These are phyloP conservation scores for Suillus paluster DNA, from an alignment of 768 basidiomycete species.

Conservation along the genomic window DNA sequence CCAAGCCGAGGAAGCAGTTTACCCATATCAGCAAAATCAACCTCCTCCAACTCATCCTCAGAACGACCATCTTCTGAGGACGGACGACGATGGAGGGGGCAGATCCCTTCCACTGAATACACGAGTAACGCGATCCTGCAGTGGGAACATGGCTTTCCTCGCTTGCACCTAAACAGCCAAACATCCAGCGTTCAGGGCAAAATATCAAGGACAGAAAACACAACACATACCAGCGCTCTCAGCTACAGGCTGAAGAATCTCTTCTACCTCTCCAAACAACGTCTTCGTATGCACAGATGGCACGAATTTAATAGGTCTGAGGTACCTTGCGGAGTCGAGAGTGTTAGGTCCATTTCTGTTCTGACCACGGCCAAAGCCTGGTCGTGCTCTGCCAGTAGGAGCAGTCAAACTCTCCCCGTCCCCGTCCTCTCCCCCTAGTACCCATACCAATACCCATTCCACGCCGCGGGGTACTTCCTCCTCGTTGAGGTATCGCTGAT, in stretches of 20 bases:
- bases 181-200: slow-evolving; percentile 9
- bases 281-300: slow-evolving; percentile 55
- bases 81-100: slow-evolving; percentile 23
- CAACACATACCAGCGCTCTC: slow-evolving; percentile 54
- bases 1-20: slow-evolving; percentile 50
- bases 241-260: slow-evolving; percentile 57
- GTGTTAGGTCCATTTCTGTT: slow-evolving; percentile 39
- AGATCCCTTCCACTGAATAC: slow-evolving; percentile 55
- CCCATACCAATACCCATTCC: slow-evolving; percentile 18
- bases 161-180: slow-evolving; percentile 33
- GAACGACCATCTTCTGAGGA: slow-evolving; percentile 35
- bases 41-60: slow-evolving; percentile 52
- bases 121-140: slow-evolving; percentile 63
- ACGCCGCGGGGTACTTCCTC: slow-evolving; percentile 4
- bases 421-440: slow-evolving; percentile 23
- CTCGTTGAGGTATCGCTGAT: neutral
- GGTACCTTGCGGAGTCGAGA: slow-evolving; percentile 61
- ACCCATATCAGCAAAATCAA: slow-evolving; percentile 69
- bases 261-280: slow-evolving; percentile 61
- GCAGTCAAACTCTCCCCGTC: slow-evolving; percentile 16
- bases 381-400: slow-evolving; percentile 10
- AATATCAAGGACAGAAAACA: slow-evolving; percentile 2
- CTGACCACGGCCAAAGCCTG: slow-evolving; percentile 14
- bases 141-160: slow-evolving; percentile 67
- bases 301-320: slow-evolving; percentile 75